Evolutionary conservation across 805 yeast species (phyloP).

Genomic region (Pichia rugopelliculosa): DNA sequence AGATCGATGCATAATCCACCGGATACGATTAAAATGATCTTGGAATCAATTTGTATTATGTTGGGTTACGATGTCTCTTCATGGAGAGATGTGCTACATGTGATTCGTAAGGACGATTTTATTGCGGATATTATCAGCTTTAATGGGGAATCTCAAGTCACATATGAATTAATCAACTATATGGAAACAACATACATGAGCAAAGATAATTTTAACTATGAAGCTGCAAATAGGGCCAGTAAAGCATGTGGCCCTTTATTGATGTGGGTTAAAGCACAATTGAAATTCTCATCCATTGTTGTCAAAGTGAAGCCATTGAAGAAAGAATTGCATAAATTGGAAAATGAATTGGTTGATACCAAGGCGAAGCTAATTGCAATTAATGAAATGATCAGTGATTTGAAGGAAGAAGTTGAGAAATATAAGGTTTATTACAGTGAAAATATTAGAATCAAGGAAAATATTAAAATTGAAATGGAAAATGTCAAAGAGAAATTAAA

Average conservation of each 20-base stretch:
- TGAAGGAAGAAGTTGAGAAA: slow-evolving; percentile 57
- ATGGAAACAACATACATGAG: slow-evolving; percentile 58
- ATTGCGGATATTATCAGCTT: slow-evolving; percentile 74
- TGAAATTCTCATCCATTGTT: slow-evolving; percentile 64
- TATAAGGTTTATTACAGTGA: slow-evolving; percentile 64
- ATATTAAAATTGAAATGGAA: slow-evolving; percentile 62
- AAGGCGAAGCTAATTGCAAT: slow-evolving; percentile 67
- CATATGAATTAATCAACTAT: slow-evolving; percentile 40
- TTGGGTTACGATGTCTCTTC: slow-evolving; percentile 57
- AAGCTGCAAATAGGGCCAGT: slow-evolving; percentile 78
- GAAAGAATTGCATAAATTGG: slow-evolving; percentile 54
- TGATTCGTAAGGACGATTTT: slow-evolving; percentile 82
- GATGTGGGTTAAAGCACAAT: slow-evolving; percentile 86
- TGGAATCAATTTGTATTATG: slow-evolving; percentile 84
- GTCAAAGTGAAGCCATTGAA: slow-evolving; percentile 69
- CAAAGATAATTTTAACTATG: slow-evolving; percentile 58
- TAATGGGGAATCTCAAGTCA: slow-evolving; percentile 53
- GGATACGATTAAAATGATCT: slow-evolving; percentile 68
- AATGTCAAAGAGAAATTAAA: slow-evolving; percentile 51
- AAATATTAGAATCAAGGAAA: slow-evolving; percentile 73
- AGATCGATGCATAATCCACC: slow-evolving; percentile 91
- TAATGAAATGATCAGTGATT: slow-evolving; percentile 71
- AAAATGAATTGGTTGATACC: slow-evolving; percentile 52
- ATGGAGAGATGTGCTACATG: slow-evolving; percentile 80
- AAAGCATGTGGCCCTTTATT: slow-evolving; percentile 91